phyloP scores from a whole-genome alignment of 805 yeast species.

The Komagataella populi region DNA sequence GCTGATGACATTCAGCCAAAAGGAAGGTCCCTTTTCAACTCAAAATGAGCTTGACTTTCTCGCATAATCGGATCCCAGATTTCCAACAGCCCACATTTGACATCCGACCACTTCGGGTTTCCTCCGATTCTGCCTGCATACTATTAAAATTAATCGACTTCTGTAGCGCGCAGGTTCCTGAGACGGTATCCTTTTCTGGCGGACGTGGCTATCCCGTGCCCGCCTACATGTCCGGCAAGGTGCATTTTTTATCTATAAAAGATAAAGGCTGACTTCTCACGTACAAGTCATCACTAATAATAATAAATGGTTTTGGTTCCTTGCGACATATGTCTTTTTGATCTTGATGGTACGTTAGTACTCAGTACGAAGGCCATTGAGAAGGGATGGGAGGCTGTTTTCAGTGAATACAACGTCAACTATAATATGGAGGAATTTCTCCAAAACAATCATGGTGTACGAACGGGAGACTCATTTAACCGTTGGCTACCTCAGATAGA shows the following conservation, averaged over 20 bases:
- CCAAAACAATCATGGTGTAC: slow-evolving; percentile 68
- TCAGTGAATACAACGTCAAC: slow-evolving; percentile 43
- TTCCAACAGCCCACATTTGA: background rate
- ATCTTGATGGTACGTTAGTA: slow-evolving; percentile 80
- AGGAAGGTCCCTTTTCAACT: no score
- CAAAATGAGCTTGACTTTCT: background rate
- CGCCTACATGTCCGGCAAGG: background rate
- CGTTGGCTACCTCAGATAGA: slow-evolving; percentile 69
- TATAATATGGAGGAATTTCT: slow-evolving; percentile 46
- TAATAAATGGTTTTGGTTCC: background rate
- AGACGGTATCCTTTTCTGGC: background rate
- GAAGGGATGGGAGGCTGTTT: slow-evolving; percentile 69
- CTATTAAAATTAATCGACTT: background rate
- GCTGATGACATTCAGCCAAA: background rate
- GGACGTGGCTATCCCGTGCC: background rate
- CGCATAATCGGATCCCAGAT: background rate
- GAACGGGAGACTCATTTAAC: slow-evolving; percentile 68
- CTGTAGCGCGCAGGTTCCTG: background rate
- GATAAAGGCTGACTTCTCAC: slow-evolving; percentile 1
- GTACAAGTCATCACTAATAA: slow-evolving; percentile 5
- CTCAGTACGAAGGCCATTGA: slow-evolving; percentile 75
- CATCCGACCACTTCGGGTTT: background rate
- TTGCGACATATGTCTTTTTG: slow-evolving; percentile 36
- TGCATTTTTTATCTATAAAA: background rate
- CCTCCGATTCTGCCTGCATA: background rate